phyloP scores from a whole-genome alignment of 176 grass and related monocot species.

The Zoysia japonica region DNA sequence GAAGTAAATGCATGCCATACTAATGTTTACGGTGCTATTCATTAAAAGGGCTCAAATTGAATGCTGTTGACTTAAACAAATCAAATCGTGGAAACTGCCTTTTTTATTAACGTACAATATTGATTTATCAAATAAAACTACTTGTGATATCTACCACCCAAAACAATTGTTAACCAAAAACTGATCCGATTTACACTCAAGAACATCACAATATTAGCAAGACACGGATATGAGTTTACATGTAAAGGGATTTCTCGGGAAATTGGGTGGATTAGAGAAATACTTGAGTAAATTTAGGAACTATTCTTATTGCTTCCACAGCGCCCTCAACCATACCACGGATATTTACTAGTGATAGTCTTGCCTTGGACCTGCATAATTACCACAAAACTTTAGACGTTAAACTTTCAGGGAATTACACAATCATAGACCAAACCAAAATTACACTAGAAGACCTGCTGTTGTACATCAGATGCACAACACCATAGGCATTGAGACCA shows the following conservation, averaged over 20 bases:
- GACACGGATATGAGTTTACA: not conserved
- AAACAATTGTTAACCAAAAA: not conserved
- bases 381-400: not conserved
- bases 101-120: not conserved
- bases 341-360: slow-evolving; percentile 51
- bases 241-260: slow-evolving; percentile 41
- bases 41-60: not conserved
- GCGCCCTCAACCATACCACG: slow-evolving; percentile 60
- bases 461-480: slow-evolving; percentile 60
- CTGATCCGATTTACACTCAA: not conserved
- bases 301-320: slow-evolving; percentile 62
- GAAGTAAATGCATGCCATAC: not conserved
- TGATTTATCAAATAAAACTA: not conserved
- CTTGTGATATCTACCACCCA: not conserved
- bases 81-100: not conserved
- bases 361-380: slow-evolving; percentile 71
- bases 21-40: not conserved
- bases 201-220: not conserved
- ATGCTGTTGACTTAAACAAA: not conserved
- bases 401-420: not conserved
- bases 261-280: slow-evolving; percentile 23
- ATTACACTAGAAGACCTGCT: slow-evolving; percentile 52
- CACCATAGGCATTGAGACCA: slow-evolving; percentile 53
- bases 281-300: slow-evolving; percentile 66
- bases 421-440: not conserved